Conservation (phyloP, 352 stramenopile species). For the Pythium monospermum region DNA sequence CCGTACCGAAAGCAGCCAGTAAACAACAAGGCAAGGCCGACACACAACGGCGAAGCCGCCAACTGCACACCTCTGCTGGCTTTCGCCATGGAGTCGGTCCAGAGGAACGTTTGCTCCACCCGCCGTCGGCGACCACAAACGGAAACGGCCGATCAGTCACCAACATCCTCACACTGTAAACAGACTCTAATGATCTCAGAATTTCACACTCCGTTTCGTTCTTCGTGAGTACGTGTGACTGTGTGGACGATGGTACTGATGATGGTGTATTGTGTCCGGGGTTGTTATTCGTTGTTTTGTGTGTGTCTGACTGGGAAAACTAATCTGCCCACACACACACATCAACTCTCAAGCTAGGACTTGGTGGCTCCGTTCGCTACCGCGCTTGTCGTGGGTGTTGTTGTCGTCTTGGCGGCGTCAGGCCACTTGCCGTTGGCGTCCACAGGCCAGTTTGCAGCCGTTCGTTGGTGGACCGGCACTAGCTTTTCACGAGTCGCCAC, state of each 20-base stretch:
- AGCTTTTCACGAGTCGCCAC: slow-evolving; percentile 68
- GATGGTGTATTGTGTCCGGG: no score
- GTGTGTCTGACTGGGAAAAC: neutral
- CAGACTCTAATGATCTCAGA: neutral
- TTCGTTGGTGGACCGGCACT: slow-evolving; percentile 65
- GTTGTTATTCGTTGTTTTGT: neutral
- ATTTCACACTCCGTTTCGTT: no score
- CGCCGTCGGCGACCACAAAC: slow-evolving; percentile 15
- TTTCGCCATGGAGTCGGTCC: slow-evolving; percentile 32
- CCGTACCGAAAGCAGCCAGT: no score
- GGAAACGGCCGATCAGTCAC: slow-evolving; percentile 17
- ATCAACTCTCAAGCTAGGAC: slow-evolving; percentile 15
- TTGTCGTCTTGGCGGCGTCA: slow-evolving; percentile 25
- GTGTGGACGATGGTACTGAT: no score
- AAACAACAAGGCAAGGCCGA: slow-evolving; percentile 8
- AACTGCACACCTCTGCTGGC: slow-evolving; percentile 54
- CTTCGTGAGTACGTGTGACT: no score
- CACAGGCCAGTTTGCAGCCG: slow-evolving; percentile 71
- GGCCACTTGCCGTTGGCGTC: slow-evolving; percentile 66
- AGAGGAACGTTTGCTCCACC: slow-evolving; percentile 37
- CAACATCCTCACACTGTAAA: slow-evolving; percentile 67
- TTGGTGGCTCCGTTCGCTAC: slow-evolving; percentile 22
- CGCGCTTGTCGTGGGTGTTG: slow-evolving; percentile 17
- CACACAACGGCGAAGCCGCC: slow-evolving; percentile 13
- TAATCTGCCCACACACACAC: neutral